These are phyloP conservation scores for Echria macrotheca DNA, from an alignment of 495 filamentous ascomycete genomes.

Conservation along the genomic window DNA sequence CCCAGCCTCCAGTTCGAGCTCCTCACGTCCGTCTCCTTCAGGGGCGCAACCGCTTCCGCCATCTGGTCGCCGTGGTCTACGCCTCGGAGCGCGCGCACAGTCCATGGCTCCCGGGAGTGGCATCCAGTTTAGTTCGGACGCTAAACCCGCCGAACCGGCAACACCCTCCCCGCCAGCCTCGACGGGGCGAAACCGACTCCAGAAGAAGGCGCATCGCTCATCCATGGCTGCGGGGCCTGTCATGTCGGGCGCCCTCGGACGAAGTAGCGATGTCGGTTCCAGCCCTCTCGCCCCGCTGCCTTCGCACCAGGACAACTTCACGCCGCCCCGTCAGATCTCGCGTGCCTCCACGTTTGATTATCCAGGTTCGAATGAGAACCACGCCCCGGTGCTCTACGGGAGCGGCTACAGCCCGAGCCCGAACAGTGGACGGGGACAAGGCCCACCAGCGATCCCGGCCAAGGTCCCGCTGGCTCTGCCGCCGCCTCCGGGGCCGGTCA, in stretches of 20 bases:
- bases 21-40: constrained; percentile 39
- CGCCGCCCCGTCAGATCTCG: constrained; percentile 32
- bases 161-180: constrained; percentile 13
- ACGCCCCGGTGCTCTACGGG: constrained; percentile 15
- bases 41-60: constrained; percentile 44
- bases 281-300: constrained; percentile 40
- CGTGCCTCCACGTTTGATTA: constrained; percentile 42
- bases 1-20: constrained; percentile 40
- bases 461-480: constrained; percentile 59
- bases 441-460: constrained; percentile 55
- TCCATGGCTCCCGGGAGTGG: constrained; percentile 17
- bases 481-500: constrained; percentile 20
- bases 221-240: constrained; percentile 33
- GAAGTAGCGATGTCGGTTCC: constrained; percentile 8
- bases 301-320: constrained; percentile 40
- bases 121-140: constrained; percentile 5
- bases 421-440: not conserved
- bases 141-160: constrained; percentile 21
- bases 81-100: constrained; percentile 24
- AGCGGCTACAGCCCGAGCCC: constrained; percentile 1
- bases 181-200: constrained; percentile 51
- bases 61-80: constrained; percentile 25
- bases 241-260: constrained; percentile 30
- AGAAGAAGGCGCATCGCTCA: constrained; percentile 50
- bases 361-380: constrained; percentile 30